These are phyloP conservation scores for Leccinum broughii DNA, from an alignment of 768 basidiomycete genomes.

Conservation along the genomic window DNA sequence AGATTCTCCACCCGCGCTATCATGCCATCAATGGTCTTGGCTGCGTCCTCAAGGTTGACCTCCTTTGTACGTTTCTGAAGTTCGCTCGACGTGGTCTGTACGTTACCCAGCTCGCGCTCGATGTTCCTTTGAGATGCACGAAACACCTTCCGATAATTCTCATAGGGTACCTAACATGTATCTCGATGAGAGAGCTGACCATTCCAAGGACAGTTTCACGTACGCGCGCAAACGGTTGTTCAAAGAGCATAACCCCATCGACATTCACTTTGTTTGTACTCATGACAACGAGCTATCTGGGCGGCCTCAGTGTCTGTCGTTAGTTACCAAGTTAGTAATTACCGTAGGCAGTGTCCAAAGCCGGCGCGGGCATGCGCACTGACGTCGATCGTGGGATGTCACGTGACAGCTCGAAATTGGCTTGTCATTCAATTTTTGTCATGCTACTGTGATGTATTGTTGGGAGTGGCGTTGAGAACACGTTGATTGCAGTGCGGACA, in stretches of 20 bases:
- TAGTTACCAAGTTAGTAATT: conserved; percentile 2
- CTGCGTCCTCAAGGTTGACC: too few species aligned
- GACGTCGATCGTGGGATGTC: conserved; percentile 22
- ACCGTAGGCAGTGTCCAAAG: not conserved
- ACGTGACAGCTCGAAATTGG: conserved; percentile 23
- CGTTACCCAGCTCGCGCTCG: conserved; percentile 71
- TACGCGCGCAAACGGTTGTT: conserved; percentile 81
- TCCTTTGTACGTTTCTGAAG: too few species aligned
- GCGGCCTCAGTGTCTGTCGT: conserved; percentile 11
- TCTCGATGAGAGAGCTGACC: conserved; percentile 13
- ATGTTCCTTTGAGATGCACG: conserved; percentile 78
- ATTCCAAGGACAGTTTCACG: conserved; percentile 19
- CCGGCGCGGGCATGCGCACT: not conserved
- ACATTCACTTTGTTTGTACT: conserved; percentile 55
- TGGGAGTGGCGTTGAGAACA: conserved; percentile 9
- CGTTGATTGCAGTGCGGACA: conserved; percentile 16
- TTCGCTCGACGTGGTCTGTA: too few species aligned
- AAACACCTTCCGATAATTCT: conserved; percentile 88
- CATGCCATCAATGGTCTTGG: too few species aligned
- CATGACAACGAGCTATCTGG: conserved; percentile 21
- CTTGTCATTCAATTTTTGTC: not conserved
- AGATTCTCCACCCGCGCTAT: too few species aligned
- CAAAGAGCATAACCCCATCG: conserved; percentile 78
- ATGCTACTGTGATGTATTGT: not conserved
- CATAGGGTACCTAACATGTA: conserved; percentile 73